A percentile compares a stretch with the other conserved stretches of the same genome.
phyloP scores from a whole-genome alignment of 495 filamentous ascomycete species.

The Penicillium riverlandense region DNA sequence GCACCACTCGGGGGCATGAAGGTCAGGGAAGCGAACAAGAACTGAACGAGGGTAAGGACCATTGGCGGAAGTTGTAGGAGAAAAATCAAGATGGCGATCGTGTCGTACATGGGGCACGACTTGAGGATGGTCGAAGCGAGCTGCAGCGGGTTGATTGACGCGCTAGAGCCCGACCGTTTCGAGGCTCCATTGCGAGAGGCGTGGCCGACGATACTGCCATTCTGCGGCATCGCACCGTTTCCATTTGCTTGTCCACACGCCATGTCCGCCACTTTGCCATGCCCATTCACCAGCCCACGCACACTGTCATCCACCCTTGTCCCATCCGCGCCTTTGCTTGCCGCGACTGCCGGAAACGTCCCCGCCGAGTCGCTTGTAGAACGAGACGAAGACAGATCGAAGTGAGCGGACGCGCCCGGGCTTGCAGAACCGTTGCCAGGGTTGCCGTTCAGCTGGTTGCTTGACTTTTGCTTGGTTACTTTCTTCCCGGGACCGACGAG shows the following conservation, averaged over 20 bases:
- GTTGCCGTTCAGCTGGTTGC: slow-evolving; percentile 51
- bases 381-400: slow-evolving; percentile 38
- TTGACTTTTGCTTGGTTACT: slow-evolving; percentile 61
- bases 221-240: slow-evolving; percentile 29
- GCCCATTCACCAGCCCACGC: slow-evolving; percentile 31
- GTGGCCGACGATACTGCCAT: slow-evolving; percentile 24
- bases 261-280: slow-evolving; percentile 35
- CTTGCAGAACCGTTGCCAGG: slow-evolving; percentile 41
- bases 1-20: slow-evolving; percentile 71
- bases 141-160: slow-evolving; percentile 58
- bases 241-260: slow-evolving; percentile 30
- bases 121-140: slow-evolving; percentile 78
- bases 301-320: slow-evolving; percentile 30
- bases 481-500: slow-evolving; percentile 78
- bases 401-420: slow-evolving; percentile 32
- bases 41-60: slow-evolving; percentile 82
- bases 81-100: slow-evolving; percentile 95
- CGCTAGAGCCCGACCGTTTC: slow-evolving; percentile 56
- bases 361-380: slow-evolving; percentile 34
- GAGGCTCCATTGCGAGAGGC: slow-evolving; percentile 35
- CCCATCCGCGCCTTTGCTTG: slow-evolving; percentile 20
- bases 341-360: slow-evolving; percentile 30
- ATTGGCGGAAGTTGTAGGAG: slow-evolving; percentile 93
- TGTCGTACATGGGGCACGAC: slow-evolving; percentile 89
- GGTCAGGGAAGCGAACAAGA: slow-evolving; percentile 87